Percentiles rank a stretch among this genome's conserved stretches.
Conservation (phyloP, 2,329 filamentous ascomycete species). For the Herpotrichia juniperi region DNA sequence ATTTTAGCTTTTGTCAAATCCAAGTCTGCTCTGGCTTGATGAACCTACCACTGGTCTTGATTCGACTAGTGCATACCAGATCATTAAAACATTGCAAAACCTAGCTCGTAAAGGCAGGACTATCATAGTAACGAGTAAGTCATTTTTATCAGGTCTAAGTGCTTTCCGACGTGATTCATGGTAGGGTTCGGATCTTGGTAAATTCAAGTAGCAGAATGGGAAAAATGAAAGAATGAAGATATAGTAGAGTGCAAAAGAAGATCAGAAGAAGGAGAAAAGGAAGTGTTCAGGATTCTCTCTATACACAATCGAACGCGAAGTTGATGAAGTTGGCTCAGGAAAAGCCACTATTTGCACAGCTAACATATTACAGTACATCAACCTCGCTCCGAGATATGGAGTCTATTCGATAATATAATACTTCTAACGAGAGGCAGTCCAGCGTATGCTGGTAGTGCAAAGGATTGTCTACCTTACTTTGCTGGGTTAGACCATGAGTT, state of each 20-base stretch:
- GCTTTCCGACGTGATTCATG: background rate
- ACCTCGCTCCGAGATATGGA: conserved; percentile 80
- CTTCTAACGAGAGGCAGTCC: conserved; percentile 71
- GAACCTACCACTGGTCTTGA: conserved; percentile 81
- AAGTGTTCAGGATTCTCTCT: too few relatives aligned
- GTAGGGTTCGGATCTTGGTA: too few relatives aligned
- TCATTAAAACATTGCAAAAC: conserved; percentile 71
- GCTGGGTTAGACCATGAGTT: conserved; percentile 63
- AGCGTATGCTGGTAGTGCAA: conserved; percentile 68
- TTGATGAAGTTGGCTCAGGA: background rate
- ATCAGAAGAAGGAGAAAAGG: too few relatives aligned
- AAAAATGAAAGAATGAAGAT: too few relatives aligned
- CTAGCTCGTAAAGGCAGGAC: conserved; percentile 73
- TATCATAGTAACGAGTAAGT: conserved; percentile 67
- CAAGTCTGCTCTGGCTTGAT: conserved; percentile 77
- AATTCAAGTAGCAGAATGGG: too few relatives aligned
- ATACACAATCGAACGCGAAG: too few relatives aligned
- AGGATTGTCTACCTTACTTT: conserved; percentile 69
- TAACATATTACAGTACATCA: conserved; percentile 62
- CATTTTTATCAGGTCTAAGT: background rate
- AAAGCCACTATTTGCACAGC: background rate
- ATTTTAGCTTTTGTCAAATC: conserved; percentile 69
- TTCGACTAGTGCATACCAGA: conserved; percentile 76
- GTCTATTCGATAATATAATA: conserved; percentile 74
- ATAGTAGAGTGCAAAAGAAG: too few relatives aligned